Evolutionary conservation across 2,329 filamentous ascomycete genomes (phyloP).

Genomic region (Conoideocrella luteorostrata): DNA sequence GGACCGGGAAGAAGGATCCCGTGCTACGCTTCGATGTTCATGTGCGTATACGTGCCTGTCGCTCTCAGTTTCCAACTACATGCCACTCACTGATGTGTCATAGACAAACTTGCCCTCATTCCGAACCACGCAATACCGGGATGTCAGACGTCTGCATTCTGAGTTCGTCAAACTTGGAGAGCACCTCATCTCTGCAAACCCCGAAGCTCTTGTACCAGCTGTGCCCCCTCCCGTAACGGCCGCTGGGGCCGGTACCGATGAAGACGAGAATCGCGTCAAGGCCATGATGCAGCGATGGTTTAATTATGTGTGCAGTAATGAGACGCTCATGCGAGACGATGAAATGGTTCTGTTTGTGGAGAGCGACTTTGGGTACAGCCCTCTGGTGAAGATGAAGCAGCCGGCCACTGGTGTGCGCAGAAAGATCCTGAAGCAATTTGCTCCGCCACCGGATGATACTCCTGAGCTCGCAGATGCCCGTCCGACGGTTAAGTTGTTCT

Average conservation of each 20-base stretch:
- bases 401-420: slow-evolving; percentile 91
- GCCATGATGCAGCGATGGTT: slow-evolving; percentile 88
- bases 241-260: slow-evolving; percentile 90
- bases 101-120: slow-evolving; percentile 99
- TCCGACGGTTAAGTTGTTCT: slow-evolving; percentile 90
- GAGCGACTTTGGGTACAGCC: slow-evolving; percentile 96
- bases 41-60: slow-evolving; percentile 50
- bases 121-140: slow-evolving; percentile 94
- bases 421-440: slow-evolving; percentile 97
- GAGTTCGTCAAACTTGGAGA: slow-evolving; percentile 96
- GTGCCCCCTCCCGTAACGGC: slow-evolving; percentile 93
- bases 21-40: slow-evolving; percentile 94
- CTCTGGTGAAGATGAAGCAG: slow-evolving; percentile 91
- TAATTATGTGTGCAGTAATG: slow-evolving; percentile 86
- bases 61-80: not conserved
- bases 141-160: slow-evolving; percentile 89
- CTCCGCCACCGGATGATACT: slow-evolving; percentile 93
- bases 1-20: slow-evolving; percentile 91
- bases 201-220: slow-evolving; percentile 87
- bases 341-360: slow-evolving; percentile 99
- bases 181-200: slow-evolving; percentile 95
- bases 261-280: slow-evolving; percentile 88
- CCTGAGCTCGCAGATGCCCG: slow-evolving; percentile 86
- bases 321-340: slow-evolving; percentile 88
- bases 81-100: slow-evolving; percentile 2